phyloP scores from a whole-genome alignment of 1,284 basidiomycete genomes.

The Pulveroboletus sp. region DNA sequence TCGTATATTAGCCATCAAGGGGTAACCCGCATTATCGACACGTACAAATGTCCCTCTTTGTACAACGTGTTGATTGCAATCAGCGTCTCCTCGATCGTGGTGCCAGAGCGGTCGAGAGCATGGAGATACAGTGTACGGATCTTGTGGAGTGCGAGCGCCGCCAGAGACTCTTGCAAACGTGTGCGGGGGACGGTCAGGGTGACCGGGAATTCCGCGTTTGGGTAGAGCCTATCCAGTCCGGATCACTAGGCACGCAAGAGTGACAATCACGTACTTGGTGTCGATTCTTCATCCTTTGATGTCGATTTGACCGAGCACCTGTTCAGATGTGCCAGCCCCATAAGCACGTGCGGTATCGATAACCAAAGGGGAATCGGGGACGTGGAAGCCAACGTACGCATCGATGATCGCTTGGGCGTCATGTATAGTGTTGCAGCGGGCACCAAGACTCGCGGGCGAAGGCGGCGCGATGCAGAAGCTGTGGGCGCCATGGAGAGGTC shows the following conservation, averaged over 20 bases:
- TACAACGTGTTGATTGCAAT: neutral
- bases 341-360: conserved; percentile 21
- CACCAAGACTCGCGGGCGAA: conserved; percentile 5
- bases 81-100: neutral
- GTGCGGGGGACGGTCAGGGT: neutral
- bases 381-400: conserved; percentile 16
- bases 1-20: neutral
- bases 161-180: conserved; percentile 29
- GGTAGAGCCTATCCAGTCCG: conserved; percentile 28
- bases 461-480: neutral
- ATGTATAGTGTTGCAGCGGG: conserved; percentile 17
- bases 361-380: conserved; percentile 16
- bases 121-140: neutral
- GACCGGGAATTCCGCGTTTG: conserved; percentile 38
- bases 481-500: neutral
- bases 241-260: no score
- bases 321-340: conserved; percentile 18
- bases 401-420: conserved; percentile 29
- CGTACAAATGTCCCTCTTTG: conserved; percentile 1
- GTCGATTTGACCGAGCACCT: conserved; percentile 28
- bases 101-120: neutral
- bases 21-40: neutral
- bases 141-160: neutral
- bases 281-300: conserved; percentile 26
- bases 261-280: conserved; percentile 19